These are phyloP conservation scores for Diaporthe eres DNA, from an alignment of 2,329 filamentous ascomycete genomes.

Conservation along the genomic window DNA sequence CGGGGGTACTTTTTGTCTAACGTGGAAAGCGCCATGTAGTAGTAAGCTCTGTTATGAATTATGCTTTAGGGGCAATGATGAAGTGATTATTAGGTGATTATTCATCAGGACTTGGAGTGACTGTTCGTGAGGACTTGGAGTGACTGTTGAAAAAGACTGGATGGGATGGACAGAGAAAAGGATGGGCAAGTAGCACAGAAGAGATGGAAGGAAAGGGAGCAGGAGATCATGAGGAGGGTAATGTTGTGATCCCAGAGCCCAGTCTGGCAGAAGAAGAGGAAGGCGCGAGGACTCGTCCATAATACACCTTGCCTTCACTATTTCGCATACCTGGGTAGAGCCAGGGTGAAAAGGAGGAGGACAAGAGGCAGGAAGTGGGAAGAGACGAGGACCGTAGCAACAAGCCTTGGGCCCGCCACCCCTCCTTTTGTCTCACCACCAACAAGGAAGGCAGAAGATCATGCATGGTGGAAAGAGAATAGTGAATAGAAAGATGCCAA, in stretches of 20 bases:
- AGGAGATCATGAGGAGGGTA: neutral
- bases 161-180: neutral
- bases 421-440: neutral
- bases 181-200: neutral
- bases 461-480: neutral
- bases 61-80: neutral
- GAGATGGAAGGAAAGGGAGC: neutral
- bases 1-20: constrained; percentile 23
- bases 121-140: neutral
- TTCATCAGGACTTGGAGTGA: neutral
- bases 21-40: neutral
- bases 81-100: neutral
- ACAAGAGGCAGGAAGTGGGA: neutral
- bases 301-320: neutral
- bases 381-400: neutral
- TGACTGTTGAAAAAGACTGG: neutral
- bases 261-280: neutral
- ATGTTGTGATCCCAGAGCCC: neutral
- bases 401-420: neutral
- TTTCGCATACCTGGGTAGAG: neutral
- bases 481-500: neutral
- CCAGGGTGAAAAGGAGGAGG: neutral
- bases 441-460: neutral
- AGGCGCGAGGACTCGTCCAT: neutral
- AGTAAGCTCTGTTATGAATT: neutral